These are phyloP conservation scores for Penicillium bovifimosum DNA, from an alignment of 495 filamentous ascomycete genomes.

Conservation along the genomic window DNA sequence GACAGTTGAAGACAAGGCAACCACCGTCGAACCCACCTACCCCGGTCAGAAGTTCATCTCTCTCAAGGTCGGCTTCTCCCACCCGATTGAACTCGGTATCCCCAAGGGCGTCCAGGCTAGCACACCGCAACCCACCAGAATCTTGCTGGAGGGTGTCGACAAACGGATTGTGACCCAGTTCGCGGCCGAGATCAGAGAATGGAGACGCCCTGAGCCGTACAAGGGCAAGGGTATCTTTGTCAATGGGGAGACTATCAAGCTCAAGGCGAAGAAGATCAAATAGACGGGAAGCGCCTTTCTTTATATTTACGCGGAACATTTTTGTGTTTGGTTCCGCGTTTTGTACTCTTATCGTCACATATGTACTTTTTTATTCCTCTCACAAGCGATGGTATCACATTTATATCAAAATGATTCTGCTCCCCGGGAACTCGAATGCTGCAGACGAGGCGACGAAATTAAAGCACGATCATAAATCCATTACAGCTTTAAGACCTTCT, in stretches of 20 bases:
- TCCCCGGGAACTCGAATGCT: constrained; percentile 9
- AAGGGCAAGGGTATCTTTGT: constrained; percentile 99
- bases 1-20: constrained; percentile 68
- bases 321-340: constrained; percentile 21
- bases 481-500: constrained; percentile 64
- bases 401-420: constrained; percentile 18
- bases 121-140: constrained; percentile 88
- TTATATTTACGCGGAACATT: constrained; percentile 24
- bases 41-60: constrained; percentile 81
- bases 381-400: constrained; percentile 24
- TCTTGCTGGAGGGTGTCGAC: constrained; percentile 81
- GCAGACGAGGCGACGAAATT: constrained; percentile 1
- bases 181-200: constrained; percentile 78
- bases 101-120: constrained; percentile 80
- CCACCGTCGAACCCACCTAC: constrained; percentile 60
- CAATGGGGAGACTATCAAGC: constrained; percentile 91
- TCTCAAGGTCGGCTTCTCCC: constrained; percentile 92
- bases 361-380: constrained; percentile 31
- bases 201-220: constrained; percentile 93
- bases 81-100: constrained; percentile 83
- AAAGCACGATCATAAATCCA: constrained; percentile 5
- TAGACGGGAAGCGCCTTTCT: constrained; percentile 34
- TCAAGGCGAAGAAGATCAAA: constrained; percentile 99
- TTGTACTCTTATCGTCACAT: constrained; percentile 37
- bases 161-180: constrained; percentile 83